Conservation (phyloP, 2,329 filamentous ascomycete species). For the Plenodomus lindquistii region DNA sequence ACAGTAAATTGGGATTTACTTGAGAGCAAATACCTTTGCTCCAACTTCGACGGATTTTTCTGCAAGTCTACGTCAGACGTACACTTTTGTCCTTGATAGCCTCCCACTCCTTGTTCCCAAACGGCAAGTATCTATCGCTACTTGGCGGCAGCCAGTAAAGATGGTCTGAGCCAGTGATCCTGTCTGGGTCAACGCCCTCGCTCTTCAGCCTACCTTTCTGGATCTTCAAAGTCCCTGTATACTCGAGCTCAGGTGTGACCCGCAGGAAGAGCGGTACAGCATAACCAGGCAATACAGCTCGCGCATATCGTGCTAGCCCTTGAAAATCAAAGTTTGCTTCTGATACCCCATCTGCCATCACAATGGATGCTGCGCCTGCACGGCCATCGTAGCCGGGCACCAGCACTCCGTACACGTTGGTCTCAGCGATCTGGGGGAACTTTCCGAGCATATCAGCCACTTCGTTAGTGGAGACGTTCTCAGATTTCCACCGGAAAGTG, state of each 20-base stretch:
- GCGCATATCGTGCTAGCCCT: conserved; percentile 45
- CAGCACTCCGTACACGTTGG: conserved; percentile 51
- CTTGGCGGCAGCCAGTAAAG: conserved; percentile 49
- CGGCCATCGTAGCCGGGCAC: conserved; percentile 52
- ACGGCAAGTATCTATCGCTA: conserved; percentile 44
- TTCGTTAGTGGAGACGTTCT: conserved; percentile 54
- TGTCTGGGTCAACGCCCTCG: conserved; percentile 49
- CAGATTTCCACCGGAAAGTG: conserved; percentile 49
- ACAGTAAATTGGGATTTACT: too few species aligned
- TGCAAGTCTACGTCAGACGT: conserved; percentile 27
- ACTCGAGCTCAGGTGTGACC: conserved; percentile 46
- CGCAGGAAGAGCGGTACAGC: conserved; percentile 52
- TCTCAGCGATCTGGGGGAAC: conserved; percentile 48
- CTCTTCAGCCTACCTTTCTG: conserved; percentile 49
- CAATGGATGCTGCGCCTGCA: conserved; percentile 49
- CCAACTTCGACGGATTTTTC: too few species aligned
- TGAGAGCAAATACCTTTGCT: too few species aligned
- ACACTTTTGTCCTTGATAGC: conserved; percentile 35
- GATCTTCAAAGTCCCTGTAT: conserved; percentile 53
- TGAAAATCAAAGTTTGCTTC: conserved; percentile 39
- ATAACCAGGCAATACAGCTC: conserved; percentile 48
- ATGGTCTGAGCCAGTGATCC: conserved; percentile 43
- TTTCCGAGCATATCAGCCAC: conserved; percentile 48
- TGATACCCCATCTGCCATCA: conserved; percentile 40
- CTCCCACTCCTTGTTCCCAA: conserved; percentile 44